A percentile compares a stretch with the other conserved stretches of the same genome.
Evolutionary conservation across 495 filamentous ascomycete species (phyloP).

Genomic region (Oleoguttula mirabilis): DNA sequence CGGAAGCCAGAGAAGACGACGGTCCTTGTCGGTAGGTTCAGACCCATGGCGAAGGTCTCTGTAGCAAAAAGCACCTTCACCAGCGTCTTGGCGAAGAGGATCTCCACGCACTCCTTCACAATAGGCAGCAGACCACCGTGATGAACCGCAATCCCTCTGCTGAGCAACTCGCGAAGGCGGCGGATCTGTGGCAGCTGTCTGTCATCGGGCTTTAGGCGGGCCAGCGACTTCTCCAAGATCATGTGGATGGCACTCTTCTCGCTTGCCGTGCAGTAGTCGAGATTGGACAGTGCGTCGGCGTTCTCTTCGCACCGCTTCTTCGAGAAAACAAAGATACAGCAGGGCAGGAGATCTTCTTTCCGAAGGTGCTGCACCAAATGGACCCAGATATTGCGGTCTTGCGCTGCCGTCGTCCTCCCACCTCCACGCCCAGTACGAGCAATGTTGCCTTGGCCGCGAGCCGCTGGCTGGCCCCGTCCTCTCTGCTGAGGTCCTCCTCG

Average conservation of each 20-base stretch:
- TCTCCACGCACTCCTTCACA: conserved; percentile 96
- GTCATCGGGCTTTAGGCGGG: conserved; percentile 84
- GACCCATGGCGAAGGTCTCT: conserved; percentile 96
- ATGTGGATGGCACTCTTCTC: conserved; percentile 97
- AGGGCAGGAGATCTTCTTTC: conserved; percentile 75
- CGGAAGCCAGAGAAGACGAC: conserved; percentile 96
- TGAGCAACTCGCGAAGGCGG: conserved; percentile 70
- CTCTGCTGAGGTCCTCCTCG: conserved; percentile 41
- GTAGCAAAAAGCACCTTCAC: conserved; percentile 97
- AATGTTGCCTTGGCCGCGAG: conserved; percentile 65
- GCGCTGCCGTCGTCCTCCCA: conserved; percentile 70
- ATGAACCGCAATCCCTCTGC: conserved; percentile 86
- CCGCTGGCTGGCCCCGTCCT: conserved; percentile 45
- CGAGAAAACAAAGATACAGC: conserved; percentile 96
- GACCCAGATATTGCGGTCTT: conserved; percentile 96
- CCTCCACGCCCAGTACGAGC: conserved; percentile 75
- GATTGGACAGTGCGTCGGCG: conserved; percentile 83
- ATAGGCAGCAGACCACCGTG: conserved; percentile 92
- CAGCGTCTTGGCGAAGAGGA: conserved; percentile 83
- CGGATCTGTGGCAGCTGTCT: conserved; percentile 79
- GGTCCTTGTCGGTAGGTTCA: conserved; percentile 89
- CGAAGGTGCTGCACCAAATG: conserved; percentile 81
- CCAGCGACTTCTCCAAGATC: conserved; percentile 92
- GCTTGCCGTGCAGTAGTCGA: conserved; percentile 80
- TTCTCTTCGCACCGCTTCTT: conserved; percentile 97